Evolutionary conservation across 2,329 filamentous ascomycete genomes (phyloP).

Genomic region (Boeremia exigua): DNA sequence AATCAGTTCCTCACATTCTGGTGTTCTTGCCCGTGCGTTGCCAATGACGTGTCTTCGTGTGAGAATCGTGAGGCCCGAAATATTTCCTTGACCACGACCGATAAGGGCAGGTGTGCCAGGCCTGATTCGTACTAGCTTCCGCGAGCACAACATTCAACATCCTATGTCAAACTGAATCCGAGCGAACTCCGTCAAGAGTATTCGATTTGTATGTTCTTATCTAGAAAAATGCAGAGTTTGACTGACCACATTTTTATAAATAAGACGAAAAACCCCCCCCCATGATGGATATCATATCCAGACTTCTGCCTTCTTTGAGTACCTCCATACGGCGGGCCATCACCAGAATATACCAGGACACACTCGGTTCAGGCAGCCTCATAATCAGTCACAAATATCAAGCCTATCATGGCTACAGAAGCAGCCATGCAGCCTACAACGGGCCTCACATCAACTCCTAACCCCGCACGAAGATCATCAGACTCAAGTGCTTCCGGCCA

Average conservation of each 20-base stretch:
- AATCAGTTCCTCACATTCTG: not conserved
- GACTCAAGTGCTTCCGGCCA: constrained; percentile 24
- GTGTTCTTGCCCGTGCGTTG: no score
- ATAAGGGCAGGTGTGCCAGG: not conserved
- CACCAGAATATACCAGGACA: no score
- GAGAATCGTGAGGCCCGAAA: not conserved
- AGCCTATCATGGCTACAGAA: constrained; percentile 27
- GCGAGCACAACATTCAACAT: constrained; percentile 7
- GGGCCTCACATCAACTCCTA: constrained; percentile 20
- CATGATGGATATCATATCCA: constrained; percentile 7
- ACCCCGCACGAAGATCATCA: constrained; percentile 6
- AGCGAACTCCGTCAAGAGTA: constrained; percentile 19
- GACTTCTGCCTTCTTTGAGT: constrained; percentile 1
- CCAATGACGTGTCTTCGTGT: no score
- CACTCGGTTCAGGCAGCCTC: not conserved
- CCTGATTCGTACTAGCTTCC: not conserved
- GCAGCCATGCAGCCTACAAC: constrained; percentile 15
- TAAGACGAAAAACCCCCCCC: constrained; percentile 5
- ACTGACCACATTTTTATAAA: constrained; percentile 1
- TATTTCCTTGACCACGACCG: constrained; percentile 7
- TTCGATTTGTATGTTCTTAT: constrained; percentile 2
- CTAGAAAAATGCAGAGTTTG: constrained; percentile 8
- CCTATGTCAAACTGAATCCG: constrained; percentile 13
- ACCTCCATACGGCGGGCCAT: not conserved
- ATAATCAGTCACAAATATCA: not conserved